phyloP scores from a whole-genome alignment of 768 basidiomycete species.

The Leccinum pellstonianum region DNA sequence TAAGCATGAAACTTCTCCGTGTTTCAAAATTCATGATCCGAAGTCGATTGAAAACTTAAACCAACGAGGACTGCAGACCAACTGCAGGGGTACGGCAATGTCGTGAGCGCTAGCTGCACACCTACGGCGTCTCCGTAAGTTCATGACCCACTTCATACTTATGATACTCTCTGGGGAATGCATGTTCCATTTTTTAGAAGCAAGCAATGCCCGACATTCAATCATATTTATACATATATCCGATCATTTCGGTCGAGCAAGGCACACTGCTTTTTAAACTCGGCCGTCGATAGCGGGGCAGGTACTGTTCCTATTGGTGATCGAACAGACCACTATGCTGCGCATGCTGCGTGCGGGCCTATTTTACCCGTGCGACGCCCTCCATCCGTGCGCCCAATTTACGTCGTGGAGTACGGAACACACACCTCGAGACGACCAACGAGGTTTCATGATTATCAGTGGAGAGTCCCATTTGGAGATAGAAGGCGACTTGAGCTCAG shows the following conservation, averaged over 20 bases:
- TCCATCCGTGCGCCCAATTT: slow-evolving; percentile 16
- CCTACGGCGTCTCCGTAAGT: not conserved
- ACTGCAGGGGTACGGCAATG: slow-evolving; percentile 20
- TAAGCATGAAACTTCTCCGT: slow-evolving; percentile 27
- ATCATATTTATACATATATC: not conserved
- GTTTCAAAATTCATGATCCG: slow-evolving; percentile 30
- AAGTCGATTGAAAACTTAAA: slow-evolving; percentile 12
- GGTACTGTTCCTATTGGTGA: slow-evolving; percentile 8
- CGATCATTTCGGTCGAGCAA: slow-evolving; percentile 10
- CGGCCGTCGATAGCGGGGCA: not conserved
- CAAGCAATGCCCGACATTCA: not conserved
- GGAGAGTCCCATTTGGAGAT: slow-evolving; percentile 23
- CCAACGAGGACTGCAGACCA: not conserved
- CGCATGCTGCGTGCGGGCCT: slow-evolving; percentile 1
- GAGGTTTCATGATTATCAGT: slow-evolving; percentile 9
- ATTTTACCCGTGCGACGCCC: not conserved
- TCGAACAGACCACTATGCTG: not conserved
- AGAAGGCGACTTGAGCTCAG: slow-evolving; percentile 17
- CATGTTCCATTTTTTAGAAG: slow-evolving; percentile 25
- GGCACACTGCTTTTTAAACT: slow-evolving; percentile 3
- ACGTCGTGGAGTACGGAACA: slow-evolving; percentile 21
- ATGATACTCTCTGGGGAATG: not conserved
- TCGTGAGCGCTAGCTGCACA: slow-evolving; percentile 13
- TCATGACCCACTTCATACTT: not conserved
- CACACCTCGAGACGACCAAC: slow-evolving; percentile 3